A percentile compares a stretch with the other conserved stretches of the same genome.
These are phyloP conservation scores for Austroboletus festivus DNA, from an alignment of 768 basidiomycete species.

Conservation along the genomic window DNA sequence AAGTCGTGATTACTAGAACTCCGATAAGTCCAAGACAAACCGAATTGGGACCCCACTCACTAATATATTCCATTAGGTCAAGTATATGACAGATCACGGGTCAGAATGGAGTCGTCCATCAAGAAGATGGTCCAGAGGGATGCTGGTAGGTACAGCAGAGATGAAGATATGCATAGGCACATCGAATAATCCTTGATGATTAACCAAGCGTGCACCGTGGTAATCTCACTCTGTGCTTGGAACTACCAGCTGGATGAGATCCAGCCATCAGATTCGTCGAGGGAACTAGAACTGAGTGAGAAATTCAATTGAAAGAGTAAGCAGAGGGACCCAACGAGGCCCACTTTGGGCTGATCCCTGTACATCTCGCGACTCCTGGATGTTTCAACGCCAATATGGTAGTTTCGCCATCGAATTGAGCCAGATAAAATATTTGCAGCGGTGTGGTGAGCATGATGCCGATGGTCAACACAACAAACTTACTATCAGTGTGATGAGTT, in stretches of 20 bases:
- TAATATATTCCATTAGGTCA: conserved; percentile 55
- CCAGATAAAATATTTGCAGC: conserved; percentile 47
- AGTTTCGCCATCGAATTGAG: conserved; percentile 83
- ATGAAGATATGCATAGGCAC: conserved; percentile 83
- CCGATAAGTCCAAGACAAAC: conserved; percentile 87
- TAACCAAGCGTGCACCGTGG: not conserved
- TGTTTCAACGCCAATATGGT: conserved; percentile 71
- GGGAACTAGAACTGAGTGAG: conserved; percentile 45
- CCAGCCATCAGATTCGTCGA: conserved; percentile 43
- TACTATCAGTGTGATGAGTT: conserved; percentile 47
- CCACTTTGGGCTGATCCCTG: conserved; percentile 72
- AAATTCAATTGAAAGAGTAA: conserved; percentile 54
- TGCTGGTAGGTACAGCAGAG: conserved; percentile 81
- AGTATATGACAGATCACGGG: not conserved
- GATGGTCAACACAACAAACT: conserved; percentile 19
- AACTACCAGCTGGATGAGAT: conserved; percentile 51
- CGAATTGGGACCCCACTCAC: conserved; percentile 86
- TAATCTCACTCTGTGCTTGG: conserved; percentile 78
- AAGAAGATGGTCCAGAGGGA: conserved; percentile 76
- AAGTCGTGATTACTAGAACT: conserved; percentile 86
- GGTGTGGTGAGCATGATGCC: not conserved
- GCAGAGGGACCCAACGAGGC: conserved; percentile 76
- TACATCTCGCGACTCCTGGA: conserved; percentile 74
- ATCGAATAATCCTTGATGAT: conserved; percentile 60
- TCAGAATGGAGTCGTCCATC: conserved; percentile 44